Conservation (phyloP, 2,329 filamentous ascomycete species). For the Thielaviopsis populi region DNA sequence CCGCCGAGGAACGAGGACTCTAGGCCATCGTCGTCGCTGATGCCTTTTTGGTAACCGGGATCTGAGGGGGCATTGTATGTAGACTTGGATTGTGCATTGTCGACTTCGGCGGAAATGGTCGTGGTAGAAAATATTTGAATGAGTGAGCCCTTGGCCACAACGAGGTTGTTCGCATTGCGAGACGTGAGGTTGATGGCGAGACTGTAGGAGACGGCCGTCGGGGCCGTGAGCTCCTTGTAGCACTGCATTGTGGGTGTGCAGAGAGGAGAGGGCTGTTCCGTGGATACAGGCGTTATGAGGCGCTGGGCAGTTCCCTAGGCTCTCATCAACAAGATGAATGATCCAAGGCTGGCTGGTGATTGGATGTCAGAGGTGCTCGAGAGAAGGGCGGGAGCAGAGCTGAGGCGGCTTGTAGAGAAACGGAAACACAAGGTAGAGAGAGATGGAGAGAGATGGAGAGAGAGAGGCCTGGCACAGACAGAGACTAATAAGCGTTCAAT, state of each 20-base stretch:
- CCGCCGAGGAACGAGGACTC: slow-evolving; percentile 51
- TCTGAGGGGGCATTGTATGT: slow-evolving; percentile 19
- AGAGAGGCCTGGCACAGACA: slow-evolving; percentile 9
- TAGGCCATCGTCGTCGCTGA: slow-evolving; percentile 46
- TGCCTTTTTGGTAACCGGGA: slow-evolving; percentile 36
- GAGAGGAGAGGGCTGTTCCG: too few species aligned
- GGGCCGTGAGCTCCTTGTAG: slow-evolving; percentile 89
- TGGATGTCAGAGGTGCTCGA: neutral
- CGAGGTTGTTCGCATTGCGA: slow-evolving; percentile 62
- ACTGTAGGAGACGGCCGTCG: slow-evolving; percentile 85
- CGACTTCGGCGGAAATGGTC: slow-evolving; percentile 48
- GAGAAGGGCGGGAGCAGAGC: neutral
- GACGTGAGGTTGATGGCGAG: slow-evolving; percentile 64
- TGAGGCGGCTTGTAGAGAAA: neutral
- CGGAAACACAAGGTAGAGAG: neutral
- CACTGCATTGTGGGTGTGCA: slow-evolving; percentile 57
- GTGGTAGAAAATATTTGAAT: slow-evolving; percentile 79
- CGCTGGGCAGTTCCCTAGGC: neutral
- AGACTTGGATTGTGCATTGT: slow-evolving; percentile 28
- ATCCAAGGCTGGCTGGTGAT: neutral
- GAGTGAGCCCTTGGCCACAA: slow-evolving; percentile 83
- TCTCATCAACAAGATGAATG: neutral
- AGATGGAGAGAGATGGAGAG: neutral
- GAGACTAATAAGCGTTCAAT: slow-evolving; percentile 16
- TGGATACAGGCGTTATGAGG: neutral